Evolutionary conservation across 495 filamentous ascomycete genomes (phyloP).

Genomic region (Podospora sp.): DNA sequence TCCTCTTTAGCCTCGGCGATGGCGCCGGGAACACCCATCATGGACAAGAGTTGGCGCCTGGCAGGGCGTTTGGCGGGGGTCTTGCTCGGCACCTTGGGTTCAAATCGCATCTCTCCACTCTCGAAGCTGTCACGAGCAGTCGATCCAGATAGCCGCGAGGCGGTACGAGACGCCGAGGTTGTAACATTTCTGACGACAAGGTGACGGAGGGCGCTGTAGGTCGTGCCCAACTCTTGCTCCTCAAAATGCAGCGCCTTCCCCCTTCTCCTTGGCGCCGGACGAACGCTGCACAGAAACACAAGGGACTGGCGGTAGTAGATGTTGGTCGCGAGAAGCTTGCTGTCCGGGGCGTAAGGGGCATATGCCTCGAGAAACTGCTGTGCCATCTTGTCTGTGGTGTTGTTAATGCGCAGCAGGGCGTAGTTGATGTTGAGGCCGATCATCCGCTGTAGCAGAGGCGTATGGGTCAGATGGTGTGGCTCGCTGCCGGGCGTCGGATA

Average conservation of each 20-base stretch:
- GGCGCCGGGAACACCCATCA: constrained; percentile 27
- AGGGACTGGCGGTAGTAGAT: constrained; percentile 24
- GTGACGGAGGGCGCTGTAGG: constrained; percentile 32
- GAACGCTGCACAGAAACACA: neutral
- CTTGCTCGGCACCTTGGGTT: neutral
- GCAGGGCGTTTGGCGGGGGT: neutral
- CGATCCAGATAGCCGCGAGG: constrained; percentile 23
- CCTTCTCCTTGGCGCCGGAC: neutral
- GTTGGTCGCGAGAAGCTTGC: constrained; percentile 29
- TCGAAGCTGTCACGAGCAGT: constrained; percentile 5
- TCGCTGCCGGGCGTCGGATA: constrained; percentile 36
- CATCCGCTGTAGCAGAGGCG: constrained; percentile 33
- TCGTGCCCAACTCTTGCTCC: constrained; percentile 36
- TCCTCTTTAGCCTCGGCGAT: constrained; percentile 17
- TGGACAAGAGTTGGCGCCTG: neutral
- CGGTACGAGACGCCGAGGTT: constrained; percentile 37
- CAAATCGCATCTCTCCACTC: neutral
- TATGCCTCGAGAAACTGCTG: constrained; percentile 34
- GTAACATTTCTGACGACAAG: constrained; percentile 40
- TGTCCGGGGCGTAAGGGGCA: constrained; percentile 25
- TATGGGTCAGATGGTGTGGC: constrained; percentile 38
- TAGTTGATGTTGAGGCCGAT: constrained; percentile 41
- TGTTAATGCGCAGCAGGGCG: constrained; percentile 38
- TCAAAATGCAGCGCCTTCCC: constrained; percentile 29
- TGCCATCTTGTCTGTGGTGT: constrained; percentile 39